Percentiles rank a stretch among this genome's conserved stretches.
Evolutionary conservation across 495 filamentous ascomycete genomes (phyloP).

Genomic region (Penicillium steckii): DNA sequence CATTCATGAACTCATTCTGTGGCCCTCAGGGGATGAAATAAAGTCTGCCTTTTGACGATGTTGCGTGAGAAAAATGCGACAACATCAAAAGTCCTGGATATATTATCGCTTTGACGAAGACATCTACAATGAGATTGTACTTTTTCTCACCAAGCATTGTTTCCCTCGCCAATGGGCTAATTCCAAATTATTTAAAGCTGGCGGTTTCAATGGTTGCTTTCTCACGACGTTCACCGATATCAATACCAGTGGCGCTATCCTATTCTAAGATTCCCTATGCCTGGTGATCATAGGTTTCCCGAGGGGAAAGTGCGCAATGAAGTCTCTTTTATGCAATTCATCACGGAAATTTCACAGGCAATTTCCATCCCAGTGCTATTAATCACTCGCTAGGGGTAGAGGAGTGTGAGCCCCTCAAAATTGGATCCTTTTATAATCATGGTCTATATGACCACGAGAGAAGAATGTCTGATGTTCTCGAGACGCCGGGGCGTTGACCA

Average conservation of each 20-base stretch:
- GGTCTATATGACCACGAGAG: conserved; percentile 36
- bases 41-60: conserved; percentile 25
- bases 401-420: conserved; percentile 23
- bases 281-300: conserved; percentile 26
- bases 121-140: conserved; percentile 22
- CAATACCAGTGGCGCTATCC: conserved; percentile 11
- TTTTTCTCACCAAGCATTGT: conserved; percentile 19
- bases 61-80: conserved; percentile 28
- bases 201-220: conserved; percentile 25
- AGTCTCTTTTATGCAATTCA: conserved; percentile 35
- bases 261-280: conserved; percentile 25
- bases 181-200: conserved; percentile 18
- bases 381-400: conserved; percentile 35
- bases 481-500: conserved; percentile 1
- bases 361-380: conserved; percentile 32
- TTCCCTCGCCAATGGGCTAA: conserved; percentile 12
- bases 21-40: conserved; percentile 6
- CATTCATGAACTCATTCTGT: not conserved
- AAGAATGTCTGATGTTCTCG: conserved; percentile 5
- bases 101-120: conserved; percentile 16
- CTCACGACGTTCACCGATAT: conserved; percentile 18
- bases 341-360: conserved; percentile 20
- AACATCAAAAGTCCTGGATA: conserved; percentile 18
- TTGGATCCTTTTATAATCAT: conserved; percentile 50
- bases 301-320: conserved; percentile 40